Evolutionary conservation across 208 protist genomes (phyloP).

Genomic region (Novymonas esmeraldas): DNA sequence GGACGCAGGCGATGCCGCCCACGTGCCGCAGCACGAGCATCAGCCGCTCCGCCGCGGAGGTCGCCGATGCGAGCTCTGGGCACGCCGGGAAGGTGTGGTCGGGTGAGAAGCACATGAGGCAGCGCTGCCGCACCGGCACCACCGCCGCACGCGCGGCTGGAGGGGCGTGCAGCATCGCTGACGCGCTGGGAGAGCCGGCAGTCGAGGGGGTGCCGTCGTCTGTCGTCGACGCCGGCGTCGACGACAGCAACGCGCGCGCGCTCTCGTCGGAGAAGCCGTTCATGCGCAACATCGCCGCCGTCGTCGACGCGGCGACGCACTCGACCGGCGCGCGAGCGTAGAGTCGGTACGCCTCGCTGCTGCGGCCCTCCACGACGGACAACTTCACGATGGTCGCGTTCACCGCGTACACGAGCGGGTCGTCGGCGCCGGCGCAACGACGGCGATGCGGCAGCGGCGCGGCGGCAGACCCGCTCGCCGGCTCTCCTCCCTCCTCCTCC

Average conservation of each 20-base stretch:
- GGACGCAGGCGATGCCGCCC: slow-evolving; percentile 48
- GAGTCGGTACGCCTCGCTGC: slow-evolving; percentile 67
- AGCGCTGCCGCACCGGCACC: slow-evolving; percentile 56
- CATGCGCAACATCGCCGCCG: slow-evolving; percentile 61
- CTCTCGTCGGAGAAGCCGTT: slow-evolving; percentile 64
- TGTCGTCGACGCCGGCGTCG: not conserved
- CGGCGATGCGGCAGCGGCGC: not conserved
- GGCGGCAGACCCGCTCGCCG: no score
- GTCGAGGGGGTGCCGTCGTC: not conserved
- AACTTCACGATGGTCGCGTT: slow-evolving; percentile 73
- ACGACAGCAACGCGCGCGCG: slow-evolving; percentile 47
- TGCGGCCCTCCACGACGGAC: slow-evolving; percentile 39
- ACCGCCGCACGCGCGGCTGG: slow-evolving; percentile 49
- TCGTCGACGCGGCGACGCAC: slow-evolving; percentile 49
- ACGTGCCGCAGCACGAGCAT: slow-evolving; percentile 54
- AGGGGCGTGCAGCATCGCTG: slow-evolving; percentile 2
- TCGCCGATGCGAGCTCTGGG: slow-evolving; percentile 57
- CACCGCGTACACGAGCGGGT: slow-evolving; percentile 76
- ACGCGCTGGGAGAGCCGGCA: not conserved
- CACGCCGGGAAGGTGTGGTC: slow-evolving; percentile 69
- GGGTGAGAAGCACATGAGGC: slow-evolving; percentile 70
- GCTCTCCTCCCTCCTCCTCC: no score
- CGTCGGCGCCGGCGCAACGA: slow-evolving; percentile 20
- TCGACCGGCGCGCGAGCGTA: slow-evolving; percentile 57
- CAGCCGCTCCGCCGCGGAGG: slow-evolving; percentile 45